A percentile compares a stretch with the other conserved stretches of the same genome.
phyloP scores from a whole-genome alignment of 371 early-diverging fungal species.

The Mortierella sp. region DNA sequence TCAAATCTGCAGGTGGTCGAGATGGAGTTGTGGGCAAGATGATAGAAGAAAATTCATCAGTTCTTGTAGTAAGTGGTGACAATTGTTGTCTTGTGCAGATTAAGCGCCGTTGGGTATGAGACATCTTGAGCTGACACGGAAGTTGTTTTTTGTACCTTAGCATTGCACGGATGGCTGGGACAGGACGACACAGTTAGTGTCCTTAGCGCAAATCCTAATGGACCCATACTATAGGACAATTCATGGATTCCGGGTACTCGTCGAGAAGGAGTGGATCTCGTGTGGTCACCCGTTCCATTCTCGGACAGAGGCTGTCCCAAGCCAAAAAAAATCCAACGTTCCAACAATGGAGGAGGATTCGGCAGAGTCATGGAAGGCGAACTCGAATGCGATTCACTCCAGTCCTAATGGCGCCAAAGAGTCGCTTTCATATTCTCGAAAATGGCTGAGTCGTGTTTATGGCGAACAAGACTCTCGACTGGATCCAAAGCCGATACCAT shows the following conservation, averaged over 20 bases:
- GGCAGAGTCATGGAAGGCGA: conserved; percentile 10
- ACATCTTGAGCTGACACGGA: neutral
- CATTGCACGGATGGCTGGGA: conserved; percentile 65
- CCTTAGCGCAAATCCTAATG: conserved; percentile 57
- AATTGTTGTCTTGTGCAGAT: no score
- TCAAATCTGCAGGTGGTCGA: conserved; percentile 57
- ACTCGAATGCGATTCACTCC: conserved; percentile 23
- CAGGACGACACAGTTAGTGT: conserved; percentile 60
- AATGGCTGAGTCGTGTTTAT: neutral
- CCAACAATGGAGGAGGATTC: conserved; percentile 15
- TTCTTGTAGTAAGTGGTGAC: conserved; percentile 53
- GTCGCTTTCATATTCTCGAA: conserved; percentile 22
- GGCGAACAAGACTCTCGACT: conserved; percentile 7
- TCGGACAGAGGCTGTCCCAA: conserved; percentile 31
- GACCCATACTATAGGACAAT: conserved; percentile 61
- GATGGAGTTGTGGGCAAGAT: conserved; percentile 59
- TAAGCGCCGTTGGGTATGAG: neutral
- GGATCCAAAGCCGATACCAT: conserved; percentile 23
- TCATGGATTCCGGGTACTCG: conserved; percentile 56
- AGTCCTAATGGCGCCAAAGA: conserved; percentile 52
- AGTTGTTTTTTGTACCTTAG: conserved; percentile 16
- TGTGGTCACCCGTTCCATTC: conserved; percentile 60
- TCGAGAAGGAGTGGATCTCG: conserved; percentile 62
- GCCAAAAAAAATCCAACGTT: conserved; percentile 15
- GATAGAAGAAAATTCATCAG: conserved; percentile 46